A percentile compares a stretch with the other conserved stretches of the same genome.
These are phyloP conservation scores for Fonsecaea monophora DNA, from an alignment of 2,329 filamentous ascomycete genomes.

Conservation along the genomic window DNA sequence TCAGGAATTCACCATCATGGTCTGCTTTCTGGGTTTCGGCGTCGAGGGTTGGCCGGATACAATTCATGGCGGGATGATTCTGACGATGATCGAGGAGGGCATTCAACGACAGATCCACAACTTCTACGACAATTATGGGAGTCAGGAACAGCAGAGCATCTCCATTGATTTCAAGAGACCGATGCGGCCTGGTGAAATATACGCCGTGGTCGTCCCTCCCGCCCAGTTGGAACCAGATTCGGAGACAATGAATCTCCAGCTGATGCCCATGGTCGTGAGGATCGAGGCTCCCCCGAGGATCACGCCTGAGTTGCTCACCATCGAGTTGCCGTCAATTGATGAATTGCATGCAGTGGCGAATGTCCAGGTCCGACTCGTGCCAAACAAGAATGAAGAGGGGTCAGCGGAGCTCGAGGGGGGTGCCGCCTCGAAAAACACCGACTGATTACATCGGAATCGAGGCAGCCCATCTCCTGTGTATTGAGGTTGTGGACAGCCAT, in stretches of 20 bases:
- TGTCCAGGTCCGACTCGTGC: constrained; percentile 25
- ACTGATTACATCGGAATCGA: constrained; percentile 5
- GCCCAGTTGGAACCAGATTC: constrained; percentile 41
- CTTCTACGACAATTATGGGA: constrained; percentile 42
- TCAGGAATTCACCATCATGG: constrained; percentile 66
- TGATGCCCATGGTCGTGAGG: constrained; percentile 50
- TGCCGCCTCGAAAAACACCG: constrained; percentile 9
- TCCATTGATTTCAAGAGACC: constrained; percentile 69
- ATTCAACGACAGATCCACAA: constrained; percentile 54
- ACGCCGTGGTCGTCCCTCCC: constrained; percentile 59
- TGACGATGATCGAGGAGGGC: constrained; percentile 72
- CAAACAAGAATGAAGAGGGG: constrained; percentile 14
- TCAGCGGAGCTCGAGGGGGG: constrained; percentile 20
- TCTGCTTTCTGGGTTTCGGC: constrained; percentile 68
- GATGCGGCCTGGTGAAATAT: constrained; percentile 66
- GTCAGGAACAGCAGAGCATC: constrained; percentile 60
- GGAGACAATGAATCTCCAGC: constrained; percentile 23
- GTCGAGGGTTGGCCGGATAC: constrained; percentile 73
- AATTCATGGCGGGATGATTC: constrained; percentile 71
- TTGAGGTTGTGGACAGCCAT: neutral
- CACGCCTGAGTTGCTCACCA: constrained; percentile 45
- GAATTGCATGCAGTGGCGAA: constrained; percentile 32
- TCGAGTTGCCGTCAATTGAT: constrained; percentile 20
- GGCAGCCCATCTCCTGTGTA: neutral
- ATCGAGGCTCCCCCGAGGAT: constrained; percentile 47